Evolutionary conservation across 805 yeast genomes (phyloP), one percentile per base, ranked within the genome.

Genomic region (Maudiozyma barnettii): DNA sequence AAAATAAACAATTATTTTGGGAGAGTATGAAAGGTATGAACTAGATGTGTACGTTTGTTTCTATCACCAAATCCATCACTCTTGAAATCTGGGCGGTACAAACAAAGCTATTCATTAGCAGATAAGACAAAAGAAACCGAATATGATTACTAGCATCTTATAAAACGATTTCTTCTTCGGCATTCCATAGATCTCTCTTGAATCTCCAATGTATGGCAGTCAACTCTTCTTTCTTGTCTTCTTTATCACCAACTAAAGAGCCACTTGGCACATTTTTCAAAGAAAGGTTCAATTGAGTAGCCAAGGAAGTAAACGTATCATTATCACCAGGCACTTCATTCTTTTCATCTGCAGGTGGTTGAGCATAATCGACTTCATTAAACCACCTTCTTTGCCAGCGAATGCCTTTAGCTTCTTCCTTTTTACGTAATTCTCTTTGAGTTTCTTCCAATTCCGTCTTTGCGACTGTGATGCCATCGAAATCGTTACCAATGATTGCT

Each of bases 311-410:
- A 45, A 75, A 74, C 18, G 69, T 64, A 49, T 71, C 76, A 30
- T 58, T 55, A n/a, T 48, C 43, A 33, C 51, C 52, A 33, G 68
- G 66, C 3, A 60, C 51, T 23, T 50, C 48, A 13, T 61, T 64
- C 46, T 59, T 12, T 31, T 57, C 47, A 8, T 57, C 54, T 3
- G 58, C 54, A 20, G 57, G 51, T n/a, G 38, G 43, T n/a, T 44
- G 44, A 5, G 66, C 52, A 49, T 75, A 67, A 55, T 76, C 76
- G 26, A 70, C 61, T 51, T 69, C 69, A 43, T 75, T 77, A 66
- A 91, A 93, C 93, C 95, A 93, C 67, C 93, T 79, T 54, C 81
- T 78, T 57, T 78, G 68, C 99, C 99, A 93, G 45, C 64, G 61
- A 20, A 65, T 62, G 37, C 86, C 93, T 13, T 75, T 68, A 39